Evolutionary conservation across 1,284 basidiomycete genomes (phyloP).

Genomic region (Violaceomyces palustris): DNA sequence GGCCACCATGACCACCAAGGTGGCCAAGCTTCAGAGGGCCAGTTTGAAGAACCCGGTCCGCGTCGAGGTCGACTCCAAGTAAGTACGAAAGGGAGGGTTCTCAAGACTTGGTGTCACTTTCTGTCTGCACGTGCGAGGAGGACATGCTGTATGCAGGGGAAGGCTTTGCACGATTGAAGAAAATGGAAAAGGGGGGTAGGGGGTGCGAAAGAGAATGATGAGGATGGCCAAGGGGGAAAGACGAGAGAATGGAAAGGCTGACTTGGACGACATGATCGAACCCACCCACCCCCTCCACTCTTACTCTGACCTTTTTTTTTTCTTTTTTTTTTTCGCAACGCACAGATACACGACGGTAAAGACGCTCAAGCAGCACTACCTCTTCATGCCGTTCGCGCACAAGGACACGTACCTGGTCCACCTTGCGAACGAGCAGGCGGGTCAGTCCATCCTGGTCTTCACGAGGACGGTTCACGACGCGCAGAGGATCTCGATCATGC

Average conservation of each 20-base stretch:
- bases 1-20: conserved; percentile 99
- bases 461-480: conserved; percentile 93
- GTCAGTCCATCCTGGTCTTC: conserved; percentile 93
- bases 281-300: not conserved
- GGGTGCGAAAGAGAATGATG: too few species aligned
- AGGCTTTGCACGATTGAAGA: too few species aligned
- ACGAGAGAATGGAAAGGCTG: not conserved
- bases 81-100: too few species aligned
- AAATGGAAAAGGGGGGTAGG: too few species aligned
- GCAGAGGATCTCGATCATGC: conserved; percentile 78
- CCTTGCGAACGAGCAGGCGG: conserved; percentile 79
- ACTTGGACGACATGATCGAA: too few species aligned
- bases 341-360: conserved; percentile 95
- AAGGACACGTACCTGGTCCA: conserved; percentile 91
- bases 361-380: conserved; percentile 90
- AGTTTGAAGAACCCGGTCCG: conserved; percentile 89
- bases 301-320: not conserved
- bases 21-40: conserved; percentile 94
- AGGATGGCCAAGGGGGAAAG: too few species aligned
- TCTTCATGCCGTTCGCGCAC: conserved; percentile 84
- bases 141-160: too few species aligned
- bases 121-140: too few species aligned
- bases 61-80: conserved; percentile 87
- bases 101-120: too few species aligned
- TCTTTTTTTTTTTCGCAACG: not conserved